These are phyloP conservation scores for Platanus orientalis DNA, from an alignment of 164 flowering plant genomes.

Conservation along the genomic window DNA sequence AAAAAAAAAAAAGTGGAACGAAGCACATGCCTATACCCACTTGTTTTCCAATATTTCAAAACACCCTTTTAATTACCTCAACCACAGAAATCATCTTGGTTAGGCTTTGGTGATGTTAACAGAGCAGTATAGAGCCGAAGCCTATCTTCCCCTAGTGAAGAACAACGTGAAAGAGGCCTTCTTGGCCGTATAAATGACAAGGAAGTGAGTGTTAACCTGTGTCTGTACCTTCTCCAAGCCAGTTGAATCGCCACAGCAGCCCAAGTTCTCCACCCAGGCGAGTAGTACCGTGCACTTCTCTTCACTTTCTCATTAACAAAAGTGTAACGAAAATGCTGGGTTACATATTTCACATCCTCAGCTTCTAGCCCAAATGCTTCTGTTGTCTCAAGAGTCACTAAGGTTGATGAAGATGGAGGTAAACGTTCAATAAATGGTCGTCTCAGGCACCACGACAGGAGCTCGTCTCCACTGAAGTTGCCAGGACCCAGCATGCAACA, in stretches of 20 bases:
- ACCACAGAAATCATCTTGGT: slow-evolving; percentile 71
- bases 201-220: slow-evolving; percentile 70
- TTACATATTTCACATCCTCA: slow-evolving; percentile 82
- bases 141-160: slow-evolving; percentile 83
- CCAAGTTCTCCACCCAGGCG: slow-evolving; percentile 98
- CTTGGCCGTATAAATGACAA: slow-evolving; percentile 82
- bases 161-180: slow-evolving; percentile 70
- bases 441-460: slow-evolving; percentile 87
- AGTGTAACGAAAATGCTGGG: slow-evolving; percentile 90
- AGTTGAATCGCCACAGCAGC: slow-evolving; percentile 93
- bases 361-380: slow-evolving; percentile 94
- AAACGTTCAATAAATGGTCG: slow-evolving; percentile 78
- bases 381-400: slow-evolving; percentile 76
- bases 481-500: slow-evolving; percentile 98
- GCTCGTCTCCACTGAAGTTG: slow-evolving; percentile 94
- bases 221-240: slow-evolving; percentile 89
- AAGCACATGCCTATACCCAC: too few species aligned
- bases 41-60: too few species aligned
- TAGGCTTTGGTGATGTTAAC: slow-evolving; percentile 90
- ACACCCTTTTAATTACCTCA: too few species aligned
- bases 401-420: slow-evolving; percentile 84
- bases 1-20: too few species aligned
- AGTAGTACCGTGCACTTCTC: slow-evolving; percentile 86
- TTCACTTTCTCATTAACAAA: slow-evolving; percentile 79
- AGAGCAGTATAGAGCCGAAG: slow-evolving; percentile 84